A percentile compares a stretch with the other conserved stretches of the same genome.
Conservation (phyloP, 306 rosid genomes). For the Chamaecrista fasciculata region DNA sequence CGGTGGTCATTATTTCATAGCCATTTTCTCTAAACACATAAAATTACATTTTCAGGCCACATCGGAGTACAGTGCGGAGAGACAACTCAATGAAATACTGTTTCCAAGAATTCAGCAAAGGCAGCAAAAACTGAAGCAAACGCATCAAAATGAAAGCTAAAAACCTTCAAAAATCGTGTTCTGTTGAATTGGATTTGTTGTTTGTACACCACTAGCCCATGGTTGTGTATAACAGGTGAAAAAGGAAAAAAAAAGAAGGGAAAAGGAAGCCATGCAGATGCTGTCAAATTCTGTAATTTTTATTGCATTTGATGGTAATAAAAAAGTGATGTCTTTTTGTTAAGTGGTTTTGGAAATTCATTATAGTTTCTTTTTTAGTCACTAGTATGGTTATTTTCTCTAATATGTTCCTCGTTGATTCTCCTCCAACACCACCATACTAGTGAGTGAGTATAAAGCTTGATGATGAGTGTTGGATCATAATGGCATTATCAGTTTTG, state of each 20-base stretch:
- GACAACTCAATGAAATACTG: slow-evolving; percentile 73
- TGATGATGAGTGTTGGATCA: no score
- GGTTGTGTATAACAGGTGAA: slow-evolving; percentile 30
- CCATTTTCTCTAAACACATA: slow-evolving; percentile 18
- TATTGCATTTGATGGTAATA: slow-evolving; percentile 35
- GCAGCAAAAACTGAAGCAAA: slow-evolving; percentile 60
- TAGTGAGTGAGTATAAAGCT: no score
- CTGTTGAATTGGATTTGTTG: slow-evolving; percentile 27
- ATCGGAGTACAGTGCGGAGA: slow-evolving; percentile 86
- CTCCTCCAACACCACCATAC: no score
- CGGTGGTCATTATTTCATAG: not conserved
- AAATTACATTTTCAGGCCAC: slow-evolving; percentile 61
- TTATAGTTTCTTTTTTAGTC: not conserved
- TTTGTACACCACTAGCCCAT: slow-evolving; percentile 13
- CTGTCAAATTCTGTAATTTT: slow-evolving; percentile 40
- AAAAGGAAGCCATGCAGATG: slow-evolving; percentile 31
- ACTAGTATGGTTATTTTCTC: not conserved
- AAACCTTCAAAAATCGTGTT: slow-evolving; percentile 13
- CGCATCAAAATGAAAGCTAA: slow-evolving; percentile 55
- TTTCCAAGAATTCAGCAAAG: slow-evolving; percentile 68
- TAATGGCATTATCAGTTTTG: no score
- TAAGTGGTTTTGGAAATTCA: not conserved
- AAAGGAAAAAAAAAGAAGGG: not conserved
- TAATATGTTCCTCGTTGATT: no score
- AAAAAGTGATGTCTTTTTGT: slow-evolving; percentile 38